Conservation (phyloP, 306 rosid genomes). For the Adenanthera pavonina region DNA sequence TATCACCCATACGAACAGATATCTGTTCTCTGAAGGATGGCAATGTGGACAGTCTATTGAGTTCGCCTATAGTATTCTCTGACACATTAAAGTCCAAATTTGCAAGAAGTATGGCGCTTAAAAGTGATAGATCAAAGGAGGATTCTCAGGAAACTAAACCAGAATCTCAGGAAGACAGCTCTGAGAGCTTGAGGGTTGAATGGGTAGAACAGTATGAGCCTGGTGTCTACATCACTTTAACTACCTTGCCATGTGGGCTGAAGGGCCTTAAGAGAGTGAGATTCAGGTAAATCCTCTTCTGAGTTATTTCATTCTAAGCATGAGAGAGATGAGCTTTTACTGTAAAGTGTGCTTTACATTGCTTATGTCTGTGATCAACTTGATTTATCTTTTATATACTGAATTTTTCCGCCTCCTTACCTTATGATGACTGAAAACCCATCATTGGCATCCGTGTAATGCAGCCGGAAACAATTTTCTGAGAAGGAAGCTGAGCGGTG, state of each 20-base stretch:
- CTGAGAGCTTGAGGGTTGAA: slow-evolving; percentile 51
- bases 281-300: slow-evolving; percentile 62
- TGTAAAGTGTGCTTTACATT: neutral
- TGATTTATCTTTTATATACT: neutral
- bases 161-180: slow-evolving; percentile 47
- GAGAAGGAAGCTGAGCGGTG: slow-evolving; percentile 76
- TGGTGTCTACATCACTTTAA: slow-evolving; percentile 82
- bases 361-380: neutral
- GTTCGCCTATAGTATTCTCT: slow-evolving; percentile 68
- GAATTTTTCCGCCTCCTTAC: neutral
- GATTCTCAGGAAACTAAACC: slow-evolving; percentile 38
- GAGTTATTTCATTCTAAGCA: neutral
- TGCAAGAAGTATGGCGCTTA: slow-evolving; percentile 48
- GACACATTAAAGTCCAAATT: slow-evolving; percentile 57
- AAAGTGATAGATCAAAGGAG: slow-evolving; percentile 41
- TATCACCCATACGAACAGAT: slow-evolving; percentile 52
- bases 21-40: slow-evolving; percentile 48
- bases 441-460: slow-evolving; percentile 1
- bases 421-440: slow-evolving; percentile 34
- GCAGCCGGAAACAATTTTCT: slow-evolving; percentile 74
- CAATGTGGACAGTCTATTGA: slow-evolving; percentile 52
- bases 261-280: slow-evolving; percentile 80
- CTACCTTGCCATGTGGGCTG: slow-evolving; percentile 62
- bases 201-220: slow-evolving; percentile 79
- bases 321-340: neutral